phyloP scores from a whole-genome alignment of 1,284 basidiomycete genomes.

The Coriolopsis trogii region DNA sequence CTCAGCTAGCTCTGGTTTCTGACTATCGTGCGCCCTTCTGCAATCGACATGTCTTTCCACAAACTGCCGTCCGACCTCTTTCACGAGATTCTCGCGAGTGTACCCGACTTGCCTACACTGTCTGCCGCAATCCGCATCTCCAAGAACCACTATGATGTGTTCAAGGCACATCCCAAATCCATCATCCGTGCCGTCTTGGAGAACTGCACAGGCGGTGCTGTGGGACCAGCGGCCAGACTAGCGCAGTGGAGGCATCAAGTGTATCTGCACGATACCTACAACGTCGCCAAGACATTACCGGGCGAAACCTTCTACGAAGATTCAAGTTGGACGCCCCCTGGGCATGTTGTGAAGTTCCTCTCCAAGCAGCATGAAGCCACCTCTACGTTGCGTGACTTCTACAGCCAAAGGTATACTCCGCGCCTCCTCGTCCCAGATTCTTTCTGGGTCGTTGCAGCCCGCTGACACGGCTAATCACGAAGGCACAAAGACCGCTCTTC shows the following conservation, averaged over 20 bases:
- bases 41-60: conserved; percentile 3
- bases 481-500: conserved; percentile 39
- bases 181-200: conserved; percentile 35
- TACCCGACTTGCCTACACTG: conserved; percentile 15
- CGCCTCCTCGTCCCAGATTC: background rate
- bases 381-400: conserved; percentile 34
- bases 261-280: background rate
- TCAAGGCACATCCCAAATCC: conserved; percentile 34
- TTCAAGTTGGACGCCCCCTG: background rate
- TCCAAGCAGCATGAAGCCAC: conserved; percentile 27
- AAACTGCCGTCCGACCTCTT: conserved; percentile 11
- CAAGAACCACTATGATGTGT: conserved; percentile 38
- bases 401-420: conserved; percentile 38
- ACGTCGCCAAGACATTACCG: background rate
- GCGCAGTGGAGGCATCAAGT: conserved; percentile 13
- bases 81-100: conserved; percentile 13
- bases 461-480: background rate
- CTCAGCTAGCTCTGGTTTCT: background rate
- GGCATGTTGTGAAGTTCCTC: conserved; percentile 9
- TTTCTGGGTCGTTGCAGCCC: background rate
- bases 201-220: conserved; percentile 38
- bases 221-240: conserved; percentile 36
- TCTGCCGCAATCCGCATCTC: conserved; percentile 30
- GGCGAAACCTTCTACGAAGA: conserved; percentile 5
- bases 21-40: background rate